phyloP scores from a whole-genome alignment of 202 grass and related monocot genomes.

The Brachypodium distachyon region DNA sequence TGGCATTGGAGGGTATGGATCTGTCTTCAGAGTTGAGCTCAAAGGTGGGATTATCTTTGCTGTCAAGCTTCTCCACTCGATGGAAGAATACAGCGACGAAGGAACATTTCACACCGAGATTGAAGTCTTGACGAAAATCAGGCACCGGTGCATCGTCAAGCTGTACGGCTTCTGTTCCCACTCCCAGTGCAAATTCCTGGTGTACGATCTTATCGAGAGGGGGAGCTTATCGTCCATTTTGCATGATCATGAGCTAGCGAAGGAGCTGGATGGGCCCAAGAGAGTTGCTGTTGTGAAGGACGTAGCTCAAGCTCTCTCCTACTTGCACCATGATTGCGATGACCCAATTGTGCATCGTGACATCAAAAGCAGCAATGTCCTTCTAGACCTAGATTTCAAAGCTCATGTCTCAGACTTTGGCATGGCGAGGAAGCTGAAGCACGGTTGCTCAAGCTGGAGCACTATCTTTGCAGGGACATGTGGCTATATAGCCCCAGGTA shows the following conservation, averaged over 20 bases:
- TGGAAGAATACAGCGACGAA: not conserved
- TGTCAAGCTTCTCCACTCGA: slow-evolving; percentile 41
- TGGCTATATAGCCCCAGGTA: slow-evolving; percentile 15
- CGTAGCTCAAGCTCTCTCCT: slow-evolving; percentile 6
- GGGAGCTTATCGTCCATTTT: slow-evolving; percentile 10
- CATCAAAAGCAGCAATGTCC: slow-evolving; percentile 32
- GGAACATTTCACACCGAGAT: slow-evolving; percentile 8
- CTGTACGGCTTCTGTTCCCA: slow-evolving; percentile 15
- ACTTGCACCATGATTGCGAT: slow-evolving; percentile 18
- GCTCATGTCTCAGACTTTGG: slow-evolving; percentile 25
- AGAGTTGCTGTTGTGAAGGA: not conserved
- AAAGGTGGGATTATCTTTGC: slow-evolving; percentile 15
- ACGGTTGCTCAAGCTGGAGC: slow-evolving; percentile 13
- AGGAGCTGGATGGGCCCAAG: not conserved
- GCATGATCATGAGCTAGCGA: not conserved
- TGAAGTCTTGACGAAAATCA: not conserved
- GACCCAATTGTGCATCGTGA: slow-evolving; percentile 3
- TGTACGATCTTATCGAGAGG: slow-evolving; percentile 18
- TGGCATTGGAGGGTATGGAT: slow-evolving; percentile 8
- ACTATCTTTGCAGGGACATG: slow-evolving; percentile 16
- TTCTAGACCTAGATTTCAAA: not conserved
- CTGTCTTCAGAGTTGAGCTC: slow-evolving; percentile 31
- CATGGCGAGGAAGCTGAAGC: slow-evolving; percentile 1
- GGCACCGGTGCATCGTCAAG: slow-evolving; percentile 24
- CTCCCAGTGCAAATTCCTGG: not conserved